phyloP scores from a whole-genome alignment of 2,329 filamentous ascomycete species.

The Fusarium dimerum region DNA sequence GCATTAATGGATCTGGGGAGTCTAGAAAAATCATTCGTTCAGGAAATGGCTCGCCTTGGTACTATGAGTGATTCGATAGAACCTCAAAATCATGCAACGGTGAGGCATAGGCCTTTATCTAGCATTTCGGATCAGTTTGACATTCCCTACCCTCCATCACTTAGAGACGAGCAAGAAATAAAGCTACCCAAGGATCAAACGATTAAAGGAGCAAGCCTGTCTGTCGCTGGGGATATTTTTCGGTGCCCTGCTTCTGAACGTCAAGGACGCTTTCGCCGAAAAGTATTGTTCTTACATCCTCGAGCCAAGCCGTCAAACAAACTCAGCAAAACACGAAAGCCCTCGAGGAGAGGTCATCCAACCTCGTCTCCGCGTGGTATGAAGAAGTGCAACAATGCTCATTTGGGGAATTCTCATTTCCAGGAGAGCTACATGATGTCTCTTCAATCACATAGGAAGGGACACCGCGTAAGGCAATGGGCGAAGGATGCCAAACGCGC shows the following conservation, averaged over 20 bases:
- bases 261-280: not conserved
- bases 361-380: not conserved
- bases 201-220: slow-evolving; percentile 8
- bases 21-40: slow-evolving; percentile 11
- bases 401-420: slow-evolving; percentile 3
- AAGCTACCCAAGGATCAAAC: slow-evolving; percentile 5
- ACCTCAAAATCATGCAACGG: slow-evolving; percentile 13
- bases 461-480: slow-evolving; percentile 36
- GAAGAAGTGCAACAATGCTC: not conserved
- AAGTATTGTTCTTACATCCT: not conserved
- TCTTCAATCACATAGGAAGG: slow-evolving; percentile 21
- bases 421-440: slow-evolving; percentile 4
- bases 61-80: not conserved
- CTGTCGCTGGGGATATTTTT: not conserved
- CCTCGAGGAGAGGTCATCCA: slow-evolving; percentile 4
- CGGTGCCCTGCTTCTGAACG: not conserved
- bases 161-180: slow-evolving; percentile 8
- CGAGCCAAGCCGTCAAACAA: not conserved
- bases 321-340: not conserved
- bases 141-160: slow-evolving; percentile 34
- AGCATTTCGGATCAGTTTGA: slow-evolving; percentile 37
- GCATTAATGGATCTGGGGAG: slow-evolving; percentile 8
- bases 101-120: slow-evolving; percentile 13
- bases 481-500: slow-evolving; percentile 34
- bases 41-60: slow-evolving; percentile 8